Evolutionary conservation across 106 monocot species (phyloP), one percentile per base, ranked within the genome.

Genomic region (Allium cepa): DNA sequence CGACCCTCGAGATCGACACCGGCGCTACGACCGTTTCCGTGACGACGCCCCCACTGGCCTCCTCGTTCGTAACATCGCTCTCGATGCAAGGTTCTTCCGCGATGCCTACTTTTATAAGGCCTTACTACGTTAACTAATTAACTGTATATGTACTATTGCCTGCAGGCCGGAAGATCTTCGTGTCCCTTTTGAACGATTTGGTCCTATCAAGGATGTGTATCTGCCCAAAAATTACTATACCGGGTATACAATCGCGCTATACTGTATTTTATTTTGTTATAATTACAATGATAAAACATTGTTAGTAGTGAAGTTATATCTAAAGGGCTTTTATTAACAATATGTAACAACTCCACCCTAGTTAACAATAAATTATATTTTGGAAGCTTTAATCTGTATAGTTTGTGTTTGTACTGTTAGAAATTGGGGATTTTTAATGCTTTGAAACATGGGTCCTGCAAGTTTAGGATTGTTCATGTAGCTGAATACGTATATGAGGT

Each of bases 141-240:
- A 28, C 6, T 22, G 62, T 2, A 36, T n/a, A 15, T 28, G 8
- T 17, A 10, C 49, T 60, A 3, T 36, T 76, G 8, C 56, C n/a
- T 79, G 59, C 70, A 86, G 88, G 76, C 78, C 78, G 3, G 94
- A 95, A 45, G 87, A 85, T 86, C 78, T 95, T 52, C 78, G 85
- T 71, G 70, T 85, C 64, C 91, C 90, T 11, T 95, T 95, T 79
- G 94, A 95, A 60, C 79, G 82, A 4, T 95, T 95, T 83, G 94
- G 94, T 28, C 87, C 83, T 47, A 75, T 95, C 62, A 95, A 83
- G 73, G 94, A 95, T 85, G 87, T 95, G 7, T 95, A 95, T 67
- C 79, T 95, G 71, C 94, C 94, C n/a, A 91, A 76, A 75, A 90
- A 95, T 71, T 95, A 87, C 75, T 88, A 90, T 69, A 85, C 94